These are phyloP conservation scores for Corniculantispora saksenae DNA, from an alignment of 2,329 filamentous ascomycete genomes.

Conservation along the genomic window DNA sequence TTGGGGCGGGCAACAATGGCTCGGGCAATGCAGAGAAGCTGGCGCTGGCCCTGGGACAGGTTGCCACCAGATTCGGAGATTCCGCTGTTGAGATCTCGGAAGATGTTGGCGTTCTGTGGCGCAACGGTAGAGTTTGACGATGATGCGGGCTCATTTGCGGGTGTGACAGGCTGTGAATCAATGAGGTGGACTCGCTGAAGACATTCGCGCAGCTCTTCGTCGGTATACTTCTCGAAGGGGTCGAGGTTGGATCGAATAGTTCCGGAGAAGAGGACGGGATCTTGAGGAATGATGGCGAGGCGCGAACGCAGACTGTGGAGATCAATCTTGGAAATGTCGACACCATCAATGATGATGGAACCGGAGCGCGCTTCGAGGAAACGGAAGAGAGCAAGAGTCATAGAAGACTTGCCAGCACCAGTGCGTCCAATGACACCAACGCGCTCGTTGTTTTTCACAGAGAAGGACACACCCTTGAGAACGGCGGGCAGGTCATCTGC, in stretches of 20 bases:
- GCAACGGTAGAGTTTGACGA: conserved; percentile 34
- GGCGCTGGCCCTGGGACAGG: conserved; percentile 73
- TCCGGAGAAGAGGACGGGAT: conserved; percentile 79
- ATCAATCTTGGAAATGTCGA: conserved; percentile 72
- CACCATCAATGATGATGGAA: conserved; percentile 67
- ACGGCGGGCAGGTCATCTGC: conserved; percentile 71
- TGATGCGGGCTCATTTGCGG: conserved; percentile 40
- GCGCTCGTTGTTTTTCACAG: conserved; percentile 65
- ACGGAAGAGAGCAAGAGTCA: conserved; percentile 75
- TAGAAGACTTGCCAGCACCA: conserved; percentile 74
- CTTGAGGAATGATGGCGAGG: conserved; percentile 77
- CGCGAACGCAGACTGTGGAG: conserved; percentile 71
- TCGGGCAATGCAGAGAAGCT: conserved; percentile 73
- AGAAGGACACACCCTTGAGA: conserved; percentile 68
- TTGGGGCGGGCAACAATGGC: conserved; percentile 72
- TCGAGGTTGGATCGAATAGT: conserved; percentile 77
- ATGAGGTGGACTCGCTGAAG: conserved; percentile 71
- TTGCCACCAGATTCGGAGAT: conserved; percentile 74
- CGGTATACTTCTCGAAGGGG: conserved; percentile 69
- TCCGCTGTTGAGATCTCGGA: conserved; percentile 60
- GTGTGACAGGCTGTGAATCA: conserved; percentile 42
- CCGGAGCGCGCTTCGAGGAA: conserved; percentile 71
- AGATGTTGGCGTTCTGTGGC: conserved; percentile 63
- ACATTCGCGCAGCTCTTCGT: conserved; percentile 68
- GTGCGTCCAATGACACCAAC: conserved; percentile 78